A percentile compares a stretch with the other conserved stretches of the same genome.
Conservation (phyloP, 1,139 yeast genomes). For the Kodamaea sp. region DNA sequence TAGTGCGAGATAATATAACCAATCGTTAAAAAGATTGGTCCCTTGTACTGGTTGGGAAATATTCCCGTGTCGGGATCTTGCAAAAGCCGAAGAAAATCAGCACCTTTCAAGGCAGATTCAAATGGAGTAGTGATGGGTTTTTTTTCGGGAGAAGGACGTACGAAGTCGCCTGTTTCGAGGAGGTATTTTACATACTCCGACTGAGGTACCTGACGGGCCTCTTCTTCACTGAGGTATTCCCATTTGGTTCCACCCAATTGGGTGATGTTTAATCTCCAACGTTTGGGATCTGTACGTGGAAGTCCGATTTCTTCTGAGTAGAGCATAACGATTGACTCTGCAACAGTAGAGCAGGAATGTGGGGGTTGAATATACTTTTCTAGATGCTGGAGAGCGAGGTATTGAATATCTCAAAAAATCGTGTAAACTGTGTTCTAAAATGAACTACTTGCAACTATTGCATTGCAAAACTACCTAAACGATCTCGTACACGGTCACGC, state of each 20-base stretch:
- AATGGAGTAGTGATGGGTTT: slow-evolving; percentile 41
- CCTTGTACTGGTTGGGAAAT: slow-evolving; percentile 91
- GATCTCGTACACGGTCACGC: no score
- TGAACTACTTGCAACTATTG: no score
- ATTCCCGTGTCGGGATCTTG: slow-evolving; percentile 79
- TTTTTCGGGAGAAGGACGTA: slow-evolving; percentile 37
- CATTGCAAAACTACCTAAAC: no score
- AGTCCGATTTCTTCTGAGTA: slow-evolving; percentile 68
- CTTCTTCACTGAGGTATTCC: slow-evolving; percentile 59
- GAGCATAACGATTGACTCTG: no score
- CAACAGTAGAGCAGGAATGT: no score
- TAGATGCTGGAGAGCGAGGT: no score
- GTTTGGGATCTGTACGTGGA: slow-evolving; percentile 63
- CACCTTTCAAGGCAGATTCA: slow-evolving; percentile 75
- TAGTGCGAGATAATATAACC: slow-evolving; percentile 82
- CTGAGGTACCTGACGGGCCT: slow-evolving; percentile 47
- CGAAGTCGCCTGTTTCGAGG: slow-evolving; percentile 46
- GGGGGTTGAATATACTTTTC: no score
- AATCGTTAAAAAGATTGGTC: slow-evolving; percentile 96
- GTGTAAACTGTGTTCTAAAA: no score
- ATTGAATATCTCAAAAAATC: no score
- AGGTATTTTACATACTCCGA: slow-evolving; percentile 61
- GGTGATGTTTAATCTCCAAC: slow-evolving; percentile 77
- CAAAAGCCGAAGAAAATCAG: slow-evolving; percentile 61
- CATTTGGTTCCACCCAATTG: slow-evolving; percentile 79